Evolutionary conservation across 805 yeast species (phyloP).

Genomic region (Lipomyces kockii): DNA sequence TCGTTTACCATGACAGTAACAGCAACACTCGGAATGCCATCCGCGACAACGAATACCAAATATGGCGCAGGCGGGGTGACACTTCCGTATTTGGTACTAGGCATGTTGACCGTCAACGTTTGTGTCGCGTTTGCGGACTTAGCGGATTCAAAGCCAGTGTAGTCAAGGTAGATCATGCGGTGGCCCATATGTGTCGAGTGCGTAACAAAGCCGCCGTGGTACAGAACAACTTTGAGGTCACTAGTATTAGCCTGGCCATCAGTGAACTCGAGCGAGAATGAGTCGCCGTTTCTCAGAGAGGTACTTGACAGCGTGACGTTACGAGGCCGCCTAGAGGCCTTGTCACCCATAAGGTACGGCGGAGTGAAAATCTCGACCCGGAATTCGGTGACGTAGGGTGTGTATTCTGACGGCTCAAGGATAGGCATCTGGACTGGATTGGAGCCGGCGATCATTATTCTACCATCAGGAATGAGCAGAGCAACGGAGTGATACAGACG

Average conservation of each 20-base stretch:
- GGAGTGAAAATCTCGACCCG: constrained; percentile 35
- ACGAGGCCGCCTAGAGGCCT: constrained; percentile 22
- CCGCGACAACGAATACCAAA: constrained; percentile 30
- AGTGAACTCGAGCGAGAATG: constrained; percentile 15
- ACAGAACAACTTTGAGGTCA: constrained; percentile 23
- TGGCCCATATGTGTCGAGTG: constrained; percentile 35
- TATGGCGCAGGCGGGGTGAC: constrained; percentile 34
- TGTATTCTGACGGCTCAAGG: constrained; percentile 23
- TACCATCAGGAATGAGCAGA: constrained; percentile 28
- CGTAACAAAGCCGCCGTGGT: constrained; percentile 32
- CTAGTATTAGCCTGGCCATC: constrained; percentile 8
- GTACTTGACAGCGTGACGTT: constrained; percentile 14
- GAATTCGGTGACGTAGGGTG: constrained; percentile 34
- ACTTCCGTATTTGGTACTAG: constrained; percentile 18
- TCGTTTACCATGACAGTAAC: constrained; percentile 28
- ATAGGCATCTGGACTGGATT: constrained; percentile 35
- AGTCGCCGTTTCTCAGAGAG: constrained; percentile 20
- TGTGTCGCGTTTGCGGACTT: constrained; percentile 10
- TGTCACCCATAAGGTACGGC: constrained; percentile 32
- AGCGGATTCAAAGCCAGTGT: constrained; percentile 13
- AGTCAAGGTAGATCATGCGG: constrained; percentile 31
- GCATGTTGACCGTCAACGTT: constrained; percentile 26
- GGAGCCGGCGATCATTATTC: constrained; percentile 32
- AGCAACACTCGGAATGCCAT: constrained; percentile 31
- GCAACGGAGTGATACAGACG: constrained; percentile 32